Conservation (phyloP, 768 basidiomycete species). For the Mycena haematopus region DNA sequence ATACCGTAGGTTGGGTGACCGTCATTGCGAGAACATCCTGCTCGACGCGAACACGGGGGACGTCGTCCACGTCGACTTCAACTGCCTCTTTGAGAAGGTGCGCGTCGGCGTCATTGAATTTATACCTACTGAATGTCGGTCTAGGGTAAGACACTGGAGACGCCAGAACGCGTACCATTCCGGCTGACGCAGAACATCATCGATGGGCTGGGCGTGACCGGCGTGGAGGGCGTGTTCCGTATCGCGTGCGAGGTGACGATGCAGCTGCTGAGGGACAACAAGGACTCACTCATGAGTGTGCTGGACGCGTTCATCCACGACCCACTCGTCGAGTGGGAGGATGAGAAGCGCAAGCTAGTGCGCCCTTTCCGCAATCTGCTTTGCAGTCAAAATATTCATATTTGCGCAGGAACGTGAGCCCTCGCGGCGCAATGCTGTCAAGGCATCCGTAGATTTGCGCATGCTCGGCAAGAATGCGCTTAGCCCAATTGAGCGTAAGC, state of each 20-base stretch:
- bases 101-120: conserved; percentile 21
- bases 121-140: conserved; percentile 30
- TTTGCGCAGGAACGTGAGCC: conserved; percentile 52
- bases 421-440: conserved; percentile 50
- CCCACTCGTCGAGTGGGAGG: conserved; percentile 95
- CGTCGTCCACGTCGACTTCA: conserved; percentile 96
- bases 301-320: conserved; percentile 97
- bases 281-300: conserved; percentile 92
- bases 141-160: conserved; percentile 83
- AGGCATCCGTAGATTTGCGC: conserved; percentile 60
- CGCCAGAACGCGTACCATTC: conserved; percentile 93
- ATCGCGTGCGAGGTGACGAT: conserved; percentile 91
- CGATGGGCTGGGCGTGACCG: conserved; percentile 91
- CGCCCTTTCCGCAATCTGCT: conserved; percentile 16
- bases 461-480: conserved; percentile 78
- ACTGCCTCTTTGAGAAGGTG: conserved; percentile 97
- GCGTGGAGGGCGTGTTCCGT: conserved; percentile 93
- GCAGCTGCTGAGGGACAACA: conserved; percentile 85
- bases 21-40: conserved; percentile 96
- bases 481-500: conserved; percentile 81
- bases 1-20: conserved; percentile 83
- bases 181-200: conserved; percentile 92
- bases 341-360: conserved; percentile 74
- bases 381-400: background rate
- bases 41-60: conserved; percentile 90